Conservation (phyloP, 2,329 filamentous ascomycete species). For the Calonectria hawksworthii region DNA sequence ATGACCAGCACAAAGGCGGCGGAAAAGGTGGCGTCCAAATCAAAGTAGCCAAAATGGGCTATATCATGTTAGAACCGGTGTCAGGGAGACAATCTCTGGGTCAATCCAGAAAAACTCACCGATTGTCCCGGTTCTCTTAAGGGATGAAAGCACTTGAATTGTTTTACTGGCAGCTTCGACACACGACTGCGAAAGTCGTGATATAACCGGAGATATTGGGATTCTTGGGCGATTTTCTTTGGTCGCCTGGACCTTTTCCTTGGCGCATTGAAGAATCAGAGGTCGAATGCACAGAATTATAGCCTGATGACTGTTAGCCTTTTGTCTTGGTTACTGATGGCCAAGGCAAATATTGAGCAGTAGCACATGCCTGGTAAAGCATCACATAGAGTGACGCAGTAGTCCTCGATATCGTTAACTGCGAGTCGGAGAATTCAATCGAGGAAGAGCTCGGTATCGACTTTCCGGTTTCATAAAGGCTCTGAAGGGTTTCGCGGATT, state of each 20-base stretch:
- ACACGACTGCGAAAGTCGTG: constrained; percentile 41
- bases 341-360: neutral
- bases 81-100: too few relatives aligned
- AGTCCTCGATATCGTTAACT: constrained; percentile 39
- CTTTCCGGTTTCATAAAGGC: constrained; percentile 40
- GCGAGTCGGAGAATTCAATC: constrained; percentile 41
- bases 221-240: constrained; percentile 21
- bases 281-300: constrained; percentile 48
- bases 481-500: constrained; percentile 39
- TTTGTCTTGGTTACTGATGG: neutral
- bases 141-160: constrained; percentile 41
- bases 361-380: constrained; percentile 41
- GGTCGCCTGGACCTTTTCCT: constrained; percentile 44
- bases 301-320: constrained; percentile 31
- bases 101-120: constrained; percentile 22
- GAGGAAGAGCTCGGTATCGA: constrained; percentile 42
- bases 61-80: neutral
- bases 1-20: constrained; percentile 46
- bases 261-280: constrained; percentile 46
- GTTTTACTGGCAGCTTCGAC: constrained; percentile 46
- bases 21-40: constrained; percentile 47
- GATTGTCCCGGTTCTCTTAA: constrained; percentile 40
- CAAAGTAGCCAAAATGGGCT: constrained; percentile 47
- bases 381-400: constrained; percentile 46
- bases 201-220: constrained; percentile 35